phyloP scores from a whole-genome alignment of 352 stramenopile species.

The Phytophthora meadii region DNA sequence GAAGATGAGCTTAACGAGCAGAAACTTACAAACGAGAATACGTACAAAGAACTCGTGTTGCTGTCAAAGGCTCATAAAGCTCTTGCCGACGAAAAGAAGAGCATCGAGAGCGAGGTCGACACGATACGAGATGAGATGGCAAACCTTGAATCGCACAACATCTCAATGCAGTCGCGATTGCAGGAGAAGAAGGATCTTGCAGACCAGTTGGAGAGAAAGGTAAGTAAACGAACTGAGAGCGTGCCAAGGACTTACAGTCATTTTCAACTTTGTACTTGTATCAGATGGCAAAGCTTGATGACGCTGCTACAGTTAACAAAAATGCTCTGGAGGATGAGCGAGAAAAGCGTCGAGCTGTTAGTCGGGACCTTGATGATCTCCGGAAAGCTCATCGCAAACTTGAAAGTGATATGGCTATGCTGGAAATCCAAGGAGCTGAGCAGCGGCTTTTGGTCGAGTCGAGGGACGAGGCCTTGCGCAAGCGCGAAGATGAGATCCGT shows the following conservation, averaged over 20 bases:
- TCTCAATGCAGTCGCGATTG: slow-evolving; percentile 59
- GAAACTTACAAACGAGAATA: slow-evolving; percentile 62
- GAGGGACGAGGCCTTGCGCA: slow-evolving; percentile 68
- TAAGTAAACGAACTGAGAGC: slow-evolving; percentile 19
- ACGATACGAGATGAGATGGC: slow-evolving; percentile 54
- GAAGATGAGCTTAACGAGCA: slow-evolving; percentile 70
- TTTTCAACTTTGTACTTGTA: slow-evolving; percentile 12
- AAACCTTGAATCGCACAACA: slow-evolving; percentile 65
- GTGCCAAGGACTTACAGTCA: slow-evolving; percentile 4
- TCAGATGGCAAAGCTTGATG: slow-evolving; percentile 63
- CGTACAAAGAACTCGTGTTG: slow-evolving; percentile 83
- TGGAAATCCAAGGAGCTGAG: slow-evolving; percentile 69
- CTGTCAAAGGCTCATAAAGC: slow-evolving; percentile 83
- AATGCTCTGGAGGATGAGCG: slow-evolving; percentile 68
- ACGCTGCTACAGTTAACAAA: slow-evolving; percentile 50
- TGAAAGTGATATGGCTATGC: slow-evolving; percentile 68
- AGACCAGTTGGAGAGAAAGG: slow-evolving; percentile 72
- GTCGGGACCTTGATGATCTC: slow-evolving; percentile 69
- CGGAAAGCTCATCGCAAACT: slow-evolving; percentile 72
- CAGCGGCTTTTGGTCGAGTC: slow-evolving; percentile 60
- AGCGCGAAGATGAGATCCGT: slow-evolving; percentile 74
- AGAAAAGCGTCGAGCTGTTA: slow-evolving; percentile 50
- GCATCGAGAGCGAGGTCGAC: slow-evolving; percentile 55
- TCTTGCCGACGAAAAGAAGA: slow-evolving; percentile 65
- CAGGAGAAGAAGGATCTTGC: slow-evolving; percentile 71